These are phyloP conservation scores for Penicillium freii DNA, from an alignment of 2,329 filamentous ascomycete genomes.

Conservation along the genomic window DNA sequence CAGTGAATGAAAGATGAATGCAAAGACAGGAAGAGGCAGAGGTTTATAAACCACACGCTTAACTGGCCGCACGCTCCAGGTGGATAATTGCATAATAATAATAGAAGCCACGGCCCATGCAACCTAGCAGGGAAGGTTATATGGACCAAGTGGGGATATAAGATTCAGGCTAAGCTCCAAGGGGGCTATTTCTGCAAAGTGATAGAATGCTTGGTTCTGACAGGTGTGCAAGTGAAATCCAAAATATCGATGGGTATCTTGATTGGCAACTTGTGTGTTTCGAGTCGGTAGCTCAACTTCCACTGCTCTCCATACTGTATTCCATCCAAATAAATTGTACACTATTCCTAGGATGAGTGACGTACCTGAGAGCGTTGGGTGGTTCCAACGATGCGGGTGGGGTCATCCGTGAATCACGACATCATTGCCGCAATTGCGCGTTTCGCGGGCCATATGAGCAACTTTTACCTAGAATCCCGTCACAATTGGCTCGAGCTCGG, in stretches of 20 bases:
- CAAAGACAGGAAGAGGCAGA: background rate
- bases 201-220: background rate
- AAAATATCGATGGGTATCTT: no score
- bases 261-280: background rate
- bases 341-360: background rate
- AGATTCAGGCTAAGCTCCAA: background rate
- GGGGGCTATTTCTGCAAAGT: background rate
- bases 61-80: background rate
- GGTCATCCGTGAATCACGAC: conserved; percentile 8
- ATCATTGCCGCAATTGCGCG: conserved; percentile 11
- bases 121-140: conserved; percentile 1
- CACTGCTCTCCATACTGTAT: background rate
- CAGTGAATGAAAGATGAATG: background rate
- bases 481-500: background rate
- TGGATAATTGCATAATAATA: conserved; percentile 6
- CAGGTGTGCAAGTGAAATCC: background rate
- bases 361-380: background rate
- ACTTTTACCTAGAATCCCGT: background rate
- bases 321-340: fast-evolving
- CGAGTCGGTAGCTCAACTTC: background rate
- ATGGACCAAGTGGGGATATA: background rate
- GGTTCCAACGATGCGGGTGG: background rate
- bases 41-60: background rate
- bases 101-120: background rate
- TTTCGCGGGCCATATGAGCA: conserved; percentile 3